Conservation (phyloP, 148 eudicot species). For the Rhododendron simsii region DNA sequence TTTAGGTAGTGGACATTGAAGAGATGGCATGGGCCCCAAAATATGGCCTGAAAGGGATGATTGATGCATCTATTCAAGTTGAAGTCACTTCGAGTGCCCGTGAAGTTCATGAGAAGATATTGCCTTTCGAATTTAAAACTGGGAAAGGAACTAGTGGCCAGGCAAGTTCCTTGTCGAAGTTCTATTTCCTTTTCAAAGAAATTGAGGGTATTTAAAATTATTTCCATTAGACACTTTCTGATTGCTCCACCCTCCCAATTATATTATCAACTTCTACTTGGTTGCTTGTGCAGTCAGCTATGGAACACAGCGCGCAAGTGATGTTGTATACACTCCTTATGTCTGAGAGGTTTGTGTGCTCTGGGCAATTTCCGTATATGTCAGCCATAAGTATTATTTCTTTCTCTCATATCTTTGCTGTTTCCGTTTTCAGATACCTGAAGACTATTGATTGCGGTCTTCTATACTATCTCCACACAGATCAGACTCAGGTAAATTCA, state of each 20-base stretch:
- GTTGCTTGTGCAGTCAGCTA: conserved; percentile 55
- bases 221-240: neutral
- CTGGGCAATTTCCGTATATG: neutral
- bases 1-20: conserved; percentile 93
- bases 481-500: conserved; percentile 71
- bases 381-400: neutral
- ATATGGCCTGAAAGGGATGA: conserved; percentile 94
- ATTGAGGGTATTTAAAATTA: neutral
- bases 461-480: conserved; percentile 85
- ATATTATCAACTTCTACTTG: conserved; percentile 9
- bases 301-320: conserved; percentile 95
- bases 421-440: conserved; percentile 48
- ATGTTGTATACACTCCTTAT: conserved; percentile 90
- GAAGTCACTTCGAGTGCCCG: conserved; percentile 27
- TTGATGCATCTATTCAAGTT: conserved; percentile 88
- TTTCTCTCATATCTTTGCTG: conserved; percentile 1
- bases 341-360: conserved; percentile 74
- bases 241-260: neutral
- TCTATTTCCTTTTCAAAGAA: neutral
- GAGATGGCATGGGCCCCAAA: conserved; percentile 99
- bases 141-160: conserved; percentile 93
- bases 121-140: conserved; percentile 96
- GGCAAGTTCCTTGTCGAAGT: conserved; percentile 37
- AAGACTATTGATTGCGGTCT: conserved; percentile 74
- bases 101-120: conserved; percentile 49